phyloP scores from a whole-genome alignment of 345 rosid genomes.

The Linum lewisii region DNA sequence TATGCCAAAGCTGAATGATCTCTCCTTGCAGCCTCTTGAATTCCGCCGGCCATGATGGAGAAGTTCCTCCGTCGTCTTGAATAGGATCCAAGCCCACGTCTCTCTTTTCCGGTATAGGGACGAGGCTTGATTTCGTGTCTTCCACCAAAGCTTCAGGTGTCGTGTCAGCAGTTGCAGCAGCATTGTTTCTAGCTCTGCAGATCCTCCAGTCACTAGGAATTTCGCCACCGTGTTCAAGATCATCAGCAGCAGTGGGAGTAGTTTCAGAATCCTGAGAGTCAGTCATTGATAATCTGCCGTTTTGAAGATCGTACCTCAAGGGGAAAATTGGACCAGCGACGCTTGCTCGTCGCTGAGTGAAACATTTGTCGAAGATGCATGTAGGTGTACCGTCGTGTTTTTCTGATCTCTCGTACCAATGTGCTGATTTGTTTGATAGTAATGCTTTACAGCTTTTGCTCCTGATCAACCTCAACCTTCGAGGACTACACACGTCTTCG shows the following conservation, averaged over 20 bases:
- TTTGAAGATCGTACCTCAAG: conserved; percentile 19
- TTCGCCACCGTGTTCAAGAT: conserved; percentile 22
- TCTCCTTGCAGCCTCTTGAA: conserved; percentile 58
- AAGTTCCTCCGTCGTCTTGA: conserved; percentile 32
- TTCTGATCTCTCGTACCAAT: conserved; percentile 27
- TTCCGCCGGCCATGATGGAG: conserved; percentile 42
- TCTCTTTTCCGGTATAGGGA: conserved; percentile 25
- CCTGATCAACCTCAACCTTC: conserved; percentile 37
- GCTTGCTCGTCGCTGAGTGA: conserved; percentile 29
- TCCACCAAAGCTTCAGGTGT: conserved; percentile 25
- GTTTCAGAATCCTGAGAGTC: conserved; percentile 27
- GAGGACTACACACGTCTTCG: conserved; percentile 26
- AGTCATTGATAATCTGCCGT: conserved; percentile 24
- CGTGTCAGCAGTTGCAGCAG: conserved; percentile 11
- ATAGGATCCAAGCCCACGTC: conserved; percentile 75
- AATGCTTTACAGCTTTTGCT: conserved; percentile 70
- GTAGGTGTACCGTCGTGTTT: conserved; percentile 29
- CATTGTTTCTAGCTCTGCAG: conserved; percentile 10
- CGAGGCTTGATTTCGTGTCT: conserved; percentile 28
- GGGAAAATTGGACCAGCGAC: conserved; percentile 20
- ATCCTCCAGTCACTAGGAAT: conserved; percentile 17
- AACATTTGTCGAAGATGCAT: conserved; percentile 25
- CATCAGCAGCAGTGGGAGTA: conserved; percentile 24
- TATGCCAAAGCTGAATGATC: conserved; percentile 79
- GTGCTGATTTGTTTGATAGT: conserved; percentile 21